Evolutionary conservation across 2,329 filamentous ascomycete species (phyloP), one percentile per base, ranked within the genome.

Genomic region (Peltaster fructicola): DNA sequence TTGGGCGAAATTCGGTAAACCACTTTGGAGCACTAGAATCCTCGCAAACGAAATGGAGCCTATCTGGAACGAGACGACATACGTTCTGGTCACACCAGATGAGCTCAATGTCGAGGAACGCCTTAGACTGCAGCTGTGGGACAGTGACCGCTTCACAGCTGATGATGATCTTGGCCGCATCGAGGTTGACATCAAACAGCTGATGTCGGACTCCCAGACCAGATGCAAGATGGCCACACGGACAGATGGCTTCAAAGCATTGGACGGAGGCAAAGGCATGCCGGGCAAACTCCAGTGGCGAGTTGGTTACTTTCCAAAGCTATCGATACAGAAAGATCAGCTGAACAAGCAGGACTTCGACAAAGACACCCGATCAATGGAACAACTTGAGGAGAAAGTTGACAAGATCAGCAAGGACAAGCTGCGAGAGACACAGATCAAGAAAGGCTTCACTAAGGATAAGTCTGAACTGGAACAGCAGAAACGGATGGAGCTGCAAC

Each of bases 1-100:
- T 2, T 82, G 75, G 73, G 73, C 73, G 12, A 82, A 81, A 42
- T 80, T 80, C 42, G 73, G 74, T 25, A 76, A 75, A 39, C 67
- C 67, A 23, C 56, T 73, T 30, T 73, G 53, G 42, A 73, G 60
- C 25, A 80, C 74, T 0, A 62, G 75, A 23, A 62, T 81, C 20
- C 58, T 80, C 12, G 47, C 61, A 18, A 57, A 60, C 1, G 69
- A 78, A 22, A 72, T 77, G 56, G 56, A 74, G 15, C 76, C 76
- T 0, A 57, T 54, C 22, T 81, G 75, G 74, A 59, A 77, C 16
- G 76, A 82, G 44, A 73, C 68, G 24, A 65, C 65, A 12, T 73
- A 65, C 30, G 51, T 81, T n/a, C 53, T 78, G 2, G 73, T 81
- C 2, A 71, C 72, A 0, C 61, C 69, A 0, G 68, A 78, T 34